Evolutionary conservation across 2,329 filamentous ascomycete species (phyloP).

Genomic region (Dendryphion nanum): DNA sequence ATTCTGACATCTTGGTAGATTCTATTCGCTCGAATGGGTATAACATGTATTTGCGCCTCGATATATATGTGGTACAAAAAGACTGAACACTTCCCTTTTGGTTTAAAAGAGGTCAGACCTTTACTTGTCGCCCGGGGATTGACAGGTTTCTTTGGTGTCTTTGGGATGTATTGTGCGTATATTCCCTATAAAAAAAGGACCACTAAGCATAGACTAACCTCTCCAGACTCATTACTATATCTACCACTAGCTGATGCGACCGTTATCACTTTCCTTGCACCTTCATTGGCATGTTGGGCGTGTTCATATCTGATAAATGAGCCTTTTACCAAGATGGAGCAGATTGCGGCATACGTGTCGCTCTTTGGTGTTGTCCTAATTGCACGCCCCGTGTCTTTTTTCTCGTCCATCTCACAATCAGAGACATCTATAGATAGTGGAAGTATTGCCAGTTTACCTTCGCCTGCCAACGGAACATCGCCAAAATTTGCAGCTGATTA

Average conservation of each 20-base stretch:
- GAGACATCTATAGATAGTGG: constrained; percentile 31
- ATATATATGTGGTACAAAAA: constrained; percentile 71
- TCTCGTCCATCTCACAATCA: constrained; percentile 37
- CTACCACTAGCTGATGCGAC: constrained; percentile 84
- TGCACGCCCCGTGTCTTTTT: constrained; percentile 65
- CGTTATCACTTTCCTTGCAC: constrained; percentile 83
- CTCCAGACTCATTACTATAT: constrained; percentile 65
- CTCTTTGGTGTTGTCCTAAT: constrained; percentile 80
- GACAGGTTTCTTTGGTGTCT: constrained; percentile 73
- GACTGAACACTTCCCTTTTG: constrained; percentile 69
- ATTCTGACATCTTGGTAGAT: constrained; percentile 46
- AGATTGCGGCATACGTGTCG: constrained; percentile 72
- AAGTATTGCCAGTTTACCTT: constrained; percentile 25
- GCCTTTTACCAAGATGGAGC: constrained; percentile 74
- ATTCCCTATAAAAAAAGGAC: neutral
- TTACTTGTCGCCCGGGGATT: constrained; percentile 68
- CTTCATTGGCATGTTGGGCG: constrained; percentile 74
- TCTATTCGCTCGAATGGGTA: constrained; percentile 73
- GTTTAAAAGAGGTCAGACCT: constrained; percentile 62
- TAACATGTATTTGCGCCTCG: constrained; percentile 67
- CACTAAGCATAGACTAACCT: neutral
- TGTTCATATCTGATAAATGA: constrained; percentile 75
- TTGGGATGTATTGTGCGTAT: constrained; percentile 65
- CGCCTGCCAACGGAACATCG: constrained; percentile 29
- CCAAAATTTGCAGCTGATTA: constrained; percentile 34